Evolutionary conservation across 2,329 filamentous ascomycete species (phyloP).

Genomic region (Xylariales sp.): DNA sequence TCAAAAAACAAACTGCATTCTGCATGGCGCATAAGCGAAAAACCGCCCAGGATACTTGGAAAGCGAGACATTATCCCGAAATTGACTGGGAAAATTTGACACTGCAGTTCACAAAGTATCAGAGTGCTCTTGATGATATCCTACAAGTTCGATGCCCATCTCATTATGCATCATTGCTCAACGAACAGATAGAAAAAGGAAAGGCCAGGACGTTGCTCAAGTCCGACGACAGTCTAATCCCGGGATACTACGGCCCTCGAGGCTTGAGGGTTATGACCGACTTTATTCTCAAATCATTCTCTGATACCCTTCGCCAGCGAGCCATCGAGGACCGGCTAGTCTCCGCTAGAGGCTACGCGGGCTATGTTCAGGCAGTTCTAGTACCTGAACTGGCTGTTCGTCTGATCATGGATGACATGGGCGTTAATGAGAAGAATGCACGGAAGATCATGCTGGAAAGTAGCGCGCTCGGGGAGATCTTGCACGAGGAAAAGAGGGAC

Average conservation of each 20-base stretch:
- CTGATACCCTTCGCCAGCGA: slow-evolving; percentile 53
- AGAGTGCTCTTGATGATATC: slow-evolving; percentile 51
- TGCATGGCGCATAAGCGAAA: slow-evolving; percentile 58
- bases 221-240: slow-evolving; percentile 54
- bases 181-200: slow-evolving; percentile 50
- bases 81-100: slow-evolving; percentile 66
- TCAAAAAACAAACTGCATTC: slow-evolving; percentile 57
- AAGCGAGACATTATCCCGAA: slow-evolving; percentile 57
- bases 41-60: slow-evolving; percentile 45
- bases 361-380: slow-evolving; percentile 69
- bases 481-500: slow-evolving; percentile 63
- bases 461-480: slow-evolving; percentile 59
- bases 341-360: slow-evolving; percentile 60
- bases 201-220: slow-evolving; percentile 56
- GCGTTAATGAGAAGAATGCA: slow-evolving; percentile 36
- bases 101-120: slow-evolving; percentile 52
- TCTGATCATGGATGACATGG: slow-evolving; percentile 55
- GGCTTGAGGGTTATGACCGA: slow-evolving; percentile 71
- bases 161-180: slow-evolving; percentile 56
- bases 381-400: slow-evolving; percentile 64
- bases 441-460: slow-evolving; percentile 61
- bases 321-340: slow-evolving; percentile 63
- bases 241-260: slow-evolving; percentile 79
- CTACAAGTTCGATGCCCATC: slow-evolving; percentile 53
- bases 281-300: slow-evolving; percentile 58